Conservation (phyloP, 306 rosid species). For the Casuarina equisetifolia region DNA sequence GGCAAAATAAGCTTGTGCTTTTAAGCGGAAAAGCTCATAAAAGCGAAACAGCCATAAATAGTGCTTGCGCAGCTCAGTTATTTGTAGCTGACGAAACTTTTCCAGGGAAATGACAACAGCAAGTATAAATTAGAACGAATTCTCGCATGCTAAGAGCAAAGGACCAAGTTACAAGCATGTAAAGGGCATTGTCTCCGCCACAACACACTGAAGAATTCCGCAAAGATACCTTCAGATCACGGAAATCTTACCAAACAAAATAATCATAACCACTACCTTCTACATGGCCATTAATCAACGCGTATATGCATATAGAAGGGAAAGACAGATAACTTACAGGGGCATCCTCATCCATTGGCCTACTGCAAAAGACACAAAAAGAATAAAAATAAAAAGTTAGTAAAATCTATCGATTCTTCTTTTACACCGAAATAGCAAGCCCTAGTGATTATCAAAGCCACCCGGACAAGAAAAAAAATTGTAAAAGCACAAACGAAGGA, state of each 20-base stretch:
- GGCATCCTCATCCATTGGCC: constrained; percentile 12
- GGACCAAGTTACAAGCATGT: not conserved
- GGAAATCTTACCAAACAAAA: not conserved
- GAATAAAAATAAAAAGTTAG: not conserved
- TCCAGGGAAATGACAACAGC: not conserved
- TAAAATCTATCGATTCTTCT: not conserved
- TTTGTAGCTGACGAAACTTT: not conserved
- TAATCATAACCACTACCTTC: not conserved
- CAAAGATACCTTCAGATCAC: not conserved
- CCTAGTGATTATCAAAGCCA: not conserved
- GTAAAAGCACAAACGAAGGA: not conserved
- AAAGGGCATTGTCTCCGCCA: not conserved
- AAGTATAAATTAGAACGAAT: too few relatives aligned
- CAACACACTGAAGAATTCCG: not conserved
- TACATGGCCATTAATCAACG: too few relatives aligned
- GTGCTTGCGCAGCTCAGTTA: not conserved
- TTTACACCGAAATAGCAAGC: not conserved
- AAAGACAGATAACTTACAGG: constrained; percentile 5
- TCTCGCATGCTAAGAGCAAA: not conserved
- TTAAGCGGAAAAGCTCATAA: not conserved
- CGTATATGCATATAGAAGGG: too few relatives aligned
- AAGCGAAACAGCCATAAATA: not conserved
- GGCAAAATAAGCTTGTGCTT: not conserved
- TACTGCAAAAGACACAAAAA: constrained; percentile 3
- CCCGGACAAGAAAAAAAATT: not conserved